Base-by-base conservation (phyloP, 208 protist genomes). In the Lotmaria passim region DNA sequence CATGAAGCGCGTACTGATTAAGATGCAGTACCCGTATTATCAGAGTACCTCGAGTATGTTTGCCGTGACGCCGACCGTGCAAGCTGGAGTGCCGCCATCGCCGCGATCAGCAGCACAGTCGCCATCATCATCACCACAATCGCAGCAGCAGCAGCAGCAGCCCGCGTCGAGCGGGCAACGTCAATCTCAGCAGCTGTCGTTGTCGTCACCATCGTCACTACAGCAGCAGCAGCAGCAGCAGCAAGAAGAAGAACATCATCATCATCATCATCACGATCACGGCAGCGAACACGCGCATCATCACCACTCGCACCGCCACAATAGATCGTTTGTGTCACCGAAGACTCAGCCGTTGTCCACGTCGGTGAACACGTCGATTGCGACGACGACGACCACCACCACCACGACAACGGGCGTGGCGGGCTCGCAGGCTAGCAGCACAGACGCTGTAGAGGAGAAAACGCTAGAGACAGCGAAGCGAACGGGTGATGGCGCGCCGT, bases 1-100 rank as follows among this genome's bases (percentile, higher is more conserved):
- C 23, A 89, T 90, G 85, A 65, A 61, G 58, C 80, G 83, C 1
- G 67, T 52, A 44, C 68, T 96, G 10, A 53, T 71, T 10, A 82
- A 71, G 68, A 46, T 85, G 65, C 64, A 65, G 44, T 86, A 91
- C 56, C 75, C 86, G 28, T 90, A 81, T 72, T 90, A 86, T 36
- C 72, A 79, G 44, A 76, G 57, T 55, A 61, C 63, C 19, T 75
- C 69, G 17, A 59, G 53, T 24, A 69, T 61, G n/a, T 59, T 75
- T 36, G 63, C 36, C 24, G 36, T 39, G 23, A 12, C 46, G 23
- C 52, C 28, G 14, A 7, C 31, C 52, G 33, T 14, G 23, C 14
- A 7, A 1, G 4, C n/a, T 8, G 7, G 7, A n/a, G 0, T 28
- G 15, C n/a, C 28, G 28, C 50, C 50, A 30, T 10, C 50, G 15